phyloP scores from a whole-genome alignment of 768 basidiomycete species.

The Pleurotus salmoneostramineus region DNA sequence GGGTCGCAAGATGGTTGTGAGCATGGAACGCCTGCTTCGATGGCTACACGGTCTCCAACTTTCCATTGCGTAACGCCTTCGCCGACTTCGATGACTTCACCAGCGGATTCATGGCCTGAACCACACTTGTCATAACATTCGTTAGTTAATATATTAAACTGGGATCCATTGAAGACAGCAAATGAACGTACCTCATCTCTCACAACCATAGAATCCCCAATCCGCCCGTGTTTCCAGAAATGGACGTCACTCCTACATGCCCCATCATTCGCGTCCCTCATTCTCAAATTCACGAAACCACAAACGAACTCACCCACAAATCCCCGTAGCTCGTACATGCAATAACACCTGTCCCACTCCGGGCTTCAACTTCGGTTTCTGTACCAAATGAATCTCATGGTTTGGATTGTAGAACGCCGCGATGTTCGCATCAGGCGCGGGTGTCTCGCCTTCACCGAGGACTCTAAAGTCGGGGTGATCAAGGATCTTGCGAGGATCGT shows the following conservation, averaged over 20 bases:
- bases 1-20: conserved; percentile 57
- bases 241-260: conserved; percentile 61
- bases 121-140: conserved; percentile 41
- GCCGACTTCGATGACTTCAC: conserved; percentile 60
- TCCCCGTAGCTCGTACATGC: conserved; percentile 65
- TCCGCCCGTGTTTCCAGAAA: conserved; percentile 68
- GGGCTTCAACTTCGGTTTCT: conserved; percentile 56
- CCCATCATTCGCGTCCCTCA: not conserved
- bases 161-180: not conserved
- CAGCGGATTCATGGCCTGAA: conserved; percentile 69
- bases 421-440: conserved; percentile 36
- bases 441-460: conserved; percentile 45
- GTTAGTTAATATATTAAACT: not conserved
- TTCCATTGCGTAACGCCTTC: conserved; percentile 68
- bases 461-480: conserved; percentile 54
- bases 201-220: conserved; percentile 69
- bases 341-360: conserved; percentile 64
- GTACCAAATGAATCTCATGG: conserved; percentile 64
- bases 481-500: conserved; percentile 53
- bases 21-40: conserved; percentile 69
- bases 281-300: not conserved
- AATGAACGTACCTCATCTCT: conserved; percentile 48
- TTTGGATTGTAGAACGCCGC: conserved; percentile 63
- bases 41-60: conserved; percentile 62
- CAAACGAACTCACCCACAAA: conserved; percentile 50